phyloP scores from a whole-genome alignment of 2,329 filamentous ascomycete genomes.

The Grosmannia huntii region DNA sequence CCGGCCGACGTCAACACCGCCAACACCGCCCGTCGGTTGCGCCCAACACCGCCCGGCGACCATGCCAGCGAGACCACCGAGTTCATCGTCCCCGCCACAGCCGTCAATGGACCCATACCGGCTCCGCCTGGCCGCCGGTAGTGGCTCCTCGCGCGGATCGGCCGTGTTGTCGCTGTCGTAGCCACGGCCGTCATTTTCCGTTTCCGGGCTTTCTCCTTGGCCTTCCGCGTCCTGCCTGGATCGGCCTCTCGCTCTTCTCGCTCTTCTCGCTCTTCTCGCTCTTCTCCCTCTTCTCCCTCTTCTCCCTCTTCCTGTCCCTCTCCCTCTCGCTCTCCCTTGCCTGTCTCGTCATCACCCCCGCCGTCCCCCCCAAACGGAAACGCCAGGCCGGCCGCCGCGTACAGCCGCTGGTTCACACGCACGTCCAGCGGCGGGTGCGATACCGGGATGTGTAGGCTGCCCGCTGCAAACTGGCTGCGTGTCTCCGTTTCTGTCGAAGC shows the following conservation, averaged over 20 bases:
- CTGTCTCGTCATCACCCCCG: slow-evolving; percentile 14
- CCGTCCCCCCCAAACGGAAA: slow-evolving; percentile 16
- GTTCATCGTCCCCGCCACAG: slow-evolving; percentile 37
- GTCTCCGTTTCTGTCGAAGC: slow-evolving; percentile 6
- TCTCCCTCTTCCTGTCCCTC: neutral
- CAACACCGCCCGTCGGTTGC: slow-evolving; percentile 38
- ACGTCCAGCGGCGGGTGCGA: slow-evolving; percentile 24
- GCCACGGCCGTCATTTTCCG: neutral
- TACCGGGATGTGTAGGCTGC: slow-evolving; percentile 21
- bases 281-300: slow-evolving; percentile 4
- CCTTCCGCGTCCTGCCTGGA: too few species aligned
- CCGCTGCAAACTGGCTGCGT: slow-evolving; percentile 21
- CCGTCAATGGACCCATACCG: slow-evolving; percentile 32
- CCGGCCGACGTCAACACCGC: slow-evolving; percentile 38
- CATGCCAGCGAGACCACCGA: slow-evolving; percentile 41
- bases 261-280: neutral
- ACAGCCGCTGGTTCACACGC: slow-evolving; percentile 33
- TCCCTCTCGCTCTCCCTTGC: slow-evolving; percentile 8
- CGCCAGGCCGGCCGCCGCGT: slow-evolving; percentile 22
- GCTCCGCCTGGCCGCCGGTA: slow-evolving; percentile 21
- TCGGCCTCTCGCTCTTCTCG: neutral
- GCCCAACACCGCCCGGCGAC: slow-evolving; percentile 46
- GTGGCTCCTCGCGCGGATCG: neutral
- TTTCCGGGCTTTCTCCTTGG: too few species aligned
- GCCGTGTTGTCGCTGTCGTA: neutral